Percentiles rank a stretch among this genome's conserved stretches.
Conservation (phyloP, 768 basidiomycete species). For the Cystofilobasidium ferigula region DNA sequence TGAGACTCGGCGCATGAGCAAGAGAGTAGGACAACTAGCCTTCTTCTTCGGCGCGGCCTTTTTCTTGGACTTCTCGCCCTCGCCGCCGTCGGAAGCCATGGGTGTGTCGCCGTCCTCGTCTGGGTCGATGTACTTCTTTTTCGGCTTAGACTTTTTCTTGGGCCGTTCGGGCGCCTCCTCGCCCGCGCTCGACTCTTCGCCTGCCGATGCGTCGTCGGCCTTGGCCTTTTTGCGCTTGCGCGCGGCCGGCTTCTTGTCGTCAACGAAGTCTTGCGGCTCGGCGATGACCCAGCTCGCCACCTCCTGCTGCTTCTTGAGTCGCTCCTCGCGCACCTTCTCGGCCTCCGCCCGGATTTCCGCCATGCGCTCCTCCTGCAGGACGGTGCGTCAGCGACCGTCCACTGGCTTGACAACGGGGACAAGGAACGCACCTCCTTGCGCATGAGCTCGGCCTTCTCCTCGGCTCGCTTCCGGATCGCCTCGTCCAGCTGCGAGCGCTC, state of each 20-base stretch:
- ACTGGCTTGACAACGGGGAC: no score
- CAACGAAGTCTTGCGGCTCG: conserved; percentile 52
- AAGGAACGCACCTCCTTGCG: conserved; percentile 52
- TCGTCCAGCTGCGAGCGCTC: conserved; percentile 50
- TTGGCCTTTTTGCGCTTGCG: conserved; percentile 51
- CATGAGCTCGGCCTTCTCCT: conserved; percentile 57
- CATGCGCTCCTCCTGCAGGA: conserved; percentile 31
- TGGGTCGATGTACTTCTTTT: conserved; percentile 28
- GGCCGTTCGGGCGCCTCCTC: conserved; percentile 42
- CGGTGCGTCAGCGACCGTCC: no score
- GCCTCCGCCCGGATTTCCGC: conserved; percentile 52
- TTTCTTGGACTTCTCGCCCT: background rate
- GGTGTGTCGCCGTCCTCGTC: conserved; percentile 13
- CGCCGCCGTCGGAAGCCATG: conserved; percentile 9
- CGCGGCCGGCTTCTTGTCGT: conserved; percentile 62
- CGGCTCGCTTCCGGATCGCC: conserved; percentile 65
- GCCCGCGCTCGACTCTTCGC: background rate
- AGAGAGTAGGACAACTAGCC: background rate
- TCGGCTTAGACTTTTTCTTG: conserved; percentile 17
- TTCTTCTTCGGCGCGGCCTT: conserved; percentile 11
- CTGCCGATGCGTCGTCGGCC: conserved; percentile 43
- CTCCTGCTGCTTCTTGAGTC: conserved; percentile 45
- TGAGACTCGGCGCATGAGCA: background rate
- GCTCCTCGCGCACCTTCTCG: conserved; percentile 67
- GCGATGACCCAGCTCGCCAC: conserved; percentile 32